Evolutionary conservation across 345 rosid genomes (phyloP).

Genomic region (Eucalyptus brandiana): DNA sequence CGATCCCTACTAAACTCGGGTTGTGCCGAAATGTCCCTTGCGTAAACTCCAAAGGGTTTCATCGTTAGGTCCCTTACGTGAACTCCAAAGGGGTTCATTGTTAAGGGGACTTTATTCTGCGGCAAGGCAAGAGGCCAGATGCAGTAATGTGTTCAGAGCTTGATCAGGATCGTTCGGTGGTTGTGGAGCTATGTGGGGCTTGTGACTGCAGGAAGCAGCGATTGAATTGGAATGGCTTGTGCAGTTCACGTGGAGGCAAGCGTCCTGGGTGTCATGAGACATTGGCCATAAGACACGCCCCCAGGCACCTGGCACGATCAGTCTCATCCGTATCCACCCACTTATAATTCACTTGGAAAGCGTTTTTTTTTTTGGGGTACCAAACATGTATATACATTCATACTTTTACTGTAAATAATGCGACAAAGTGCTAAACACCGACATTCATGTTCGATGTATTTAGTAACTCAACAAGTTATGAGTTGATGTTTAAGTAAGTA

Average conservation of each 20-base stretch:
- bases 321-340: neutral
- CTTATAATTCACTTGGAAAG: neutral
- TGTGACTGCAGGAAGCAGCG: neutral
- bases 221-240: neutral
- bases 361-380: neutral
- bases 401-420: neutral
- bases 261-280: neutral
- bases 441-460: neutral
- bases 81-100: neutral
- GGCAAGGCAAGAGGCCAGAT: neutral
- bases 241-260: slow-evolving; percentile 29
- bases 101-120: too few species aligned
- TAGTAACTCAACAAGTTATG: neutral
- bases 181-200: neutral
- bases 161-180: neutral
- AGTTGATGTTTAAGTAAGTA: neutral
- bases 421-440: neutral
- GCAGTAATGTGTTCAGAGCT: neutral
- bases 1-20: neutral
- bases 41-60: neutral
- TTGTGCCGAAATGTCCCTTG: neutral
- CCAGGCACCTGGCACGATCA: neutral
- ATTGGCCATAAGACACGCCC: too few species aligned
- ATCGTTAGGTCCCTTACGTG: neutral
- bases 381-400: neutral